Evolutionary conservation across 176 grass and related monocot genomes (phyloP), one percentile per base, ranked within the genome.

Genomic region (Pontederia paniculata): DNA sequence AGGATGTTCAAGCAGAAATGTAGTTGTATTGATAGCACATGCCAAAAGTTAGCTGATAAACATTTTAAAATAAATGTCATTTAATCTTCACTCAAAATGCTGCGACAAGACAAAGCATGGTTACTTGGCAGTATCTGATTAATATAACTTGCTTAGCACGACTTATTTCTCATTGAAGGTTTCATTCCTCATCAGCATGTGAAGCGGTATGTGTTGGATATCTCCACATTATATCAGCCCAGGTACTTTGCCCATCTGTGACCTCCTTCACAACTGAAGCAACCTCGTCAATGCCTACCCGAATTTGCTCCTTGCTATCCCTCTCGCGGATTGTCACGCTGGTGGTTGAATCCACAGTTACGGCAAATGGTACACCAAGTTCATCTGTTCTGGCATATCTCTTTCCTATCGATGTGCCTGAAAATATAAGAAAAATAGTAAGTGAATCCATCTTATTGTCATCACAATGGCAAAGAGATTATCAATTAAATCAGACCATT

Each of bases 331-430:
- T 68, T 0, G 80, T 84, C 43, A 89, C 73, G 0, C 61, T 73
- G 1, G 75, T 74, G 7, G 60, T 17, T 4, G 80, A 89, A 45
- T 81, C 85, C 0, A 89, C 85, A 8, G 85, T 89, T 56, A 89
- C 53, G 0, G 85, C 80, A 1, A 84, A 89, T 5, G 85, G 81
- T 23, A 89, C 85, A 21, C 85, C 85, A 2, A 84, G 74, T 60
- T 89, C 85, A 2, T 89, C 85, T n/a, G 80, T 89, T 45, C 85
- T 77, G 4, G 85, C 85, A 0, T 89, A 84, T 45, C 85, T 54
- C 65, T 74, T 84, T 21, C 76, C 85, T 47, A 89, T 84, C 20
- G 85, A 89, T 47, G 79, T 84, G 21, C 69, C 85, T 84, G 28
- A 37, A 37, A 37, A 37, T 5, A 5, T 5, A 1, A 37, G 7